Base-by-base conservation (phyloP, 78 protist genomes). In the Planoprotostelium fungivorum region DNA sequence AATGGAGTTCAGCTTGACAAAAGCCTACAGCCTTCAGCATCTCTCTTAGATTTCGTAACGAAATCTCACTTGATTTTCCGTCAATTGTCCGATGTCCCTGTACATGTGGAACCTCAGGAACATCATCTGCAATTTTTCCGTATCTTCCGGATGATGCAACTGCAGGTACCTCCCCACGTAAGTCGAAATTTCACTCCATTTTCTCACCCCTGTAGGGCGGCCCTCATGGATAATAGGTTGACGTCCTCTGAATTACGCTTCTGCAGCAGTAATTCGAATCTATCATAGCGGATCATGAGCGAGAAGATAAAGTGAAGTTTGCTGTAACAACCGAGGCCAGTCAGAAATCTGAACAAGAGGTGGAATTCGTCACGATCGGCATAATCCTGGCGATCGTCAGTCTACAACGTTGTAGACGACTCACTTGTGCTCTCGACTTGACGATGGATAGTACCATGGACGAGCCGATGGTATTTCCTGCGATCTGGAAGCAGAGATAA, bases 61-160 rank as follows among this genome's bases (percentile, higher is more conserved):
- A 51, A 16, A 51, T 25, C 16, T 5, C 16, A 51, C 73, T 16
- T 51, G 73, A 25, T 16, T 51, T 51, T 51, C 73, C 16, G 16
- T 51, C 5, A 51, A 16, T 25, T 51, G 73, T 51, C 73, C 96
- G 31, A 94, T 91, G 28, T 94, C 96, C 25, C 94, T 86, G 63
- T 86, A 86, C 96, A 94, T 94, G 37, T 91, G 90, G 86, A 94
- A 94, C 38, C 93, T 88, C 38, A 88, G 35, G 87, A 84, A 94
- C 83, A 94, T 38, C 96, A 94, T 94, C n/a, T 73, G 88, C 39
- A 91, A 36, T 34, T 91, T 90, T 0, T 88, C 94, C 0, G 84
- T 87, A 34, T 94, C 92, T 34, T 89, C 63, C 36, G 96, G 96
- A 38, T 91, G 96, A 34, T 90, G 92, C 73, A 90, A 90, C 23